Evolutionary conservation across 139 green algal species (phyloP).

Genomic region (Haematococcus sp.): DNA sequence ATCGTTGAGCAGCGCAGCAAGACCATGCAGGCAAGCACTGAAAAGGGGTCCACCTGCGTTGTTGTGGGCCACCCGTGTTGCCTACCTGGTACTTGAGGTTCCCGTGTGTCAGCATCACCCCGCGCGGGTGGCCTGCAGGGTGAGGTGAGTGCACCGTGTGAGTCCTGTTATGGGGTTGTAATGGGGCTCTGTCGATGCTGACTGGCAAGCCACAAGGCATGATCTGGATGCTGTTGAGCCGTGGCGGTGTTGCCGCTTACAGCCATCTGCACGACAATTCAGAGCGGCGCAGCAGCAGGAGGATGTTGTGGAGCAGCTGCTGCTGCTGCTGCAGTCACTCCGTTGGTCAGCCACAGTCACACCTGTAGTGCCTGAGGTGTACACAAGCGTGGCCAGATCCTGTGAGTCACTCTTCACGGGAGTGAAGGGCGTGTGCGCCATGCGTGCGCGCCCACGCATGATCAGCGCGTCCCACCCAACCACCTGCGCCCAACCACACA

Average conservation of each 20-base stretch:
- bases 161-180: too few species aligned
- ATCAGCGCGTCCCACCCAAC: neutral
- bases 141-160: neutral
- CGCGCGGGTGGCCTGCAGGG: constrained; percentile 59
- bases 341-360: too few species aligned
- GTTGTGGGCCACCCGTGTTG: neutral
- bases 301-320: neutral
- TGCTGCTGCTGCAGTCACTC: neutral
- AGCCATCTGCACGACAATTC: too few species aligned
- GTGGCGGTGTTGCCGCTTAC: too few species aligned
- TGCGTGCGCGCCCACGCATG: neutral
- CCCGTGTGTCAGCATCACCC: constrained; percentile 74
- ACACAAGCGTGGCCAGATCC: constrained; percentile 74
- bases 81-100: constrained; percentile 88
- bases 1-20: neutral
- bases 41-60: too few species aligned
- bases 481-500: too few species aligned
- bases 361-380: constrained; percentile 82
- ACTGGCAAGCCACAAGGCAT: too few species aligned
- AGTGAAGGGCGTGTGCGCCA: neutral
- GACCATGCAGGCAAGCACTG: too few species aligned
- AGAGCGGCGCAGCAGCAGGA: neutral
- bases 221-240: too few species aligned
- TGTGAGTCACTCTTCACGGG: neutral
- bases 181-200: too few species aligned